Conservation (phyloP, 345 rosid species). For the Populus tremula region DNA sequence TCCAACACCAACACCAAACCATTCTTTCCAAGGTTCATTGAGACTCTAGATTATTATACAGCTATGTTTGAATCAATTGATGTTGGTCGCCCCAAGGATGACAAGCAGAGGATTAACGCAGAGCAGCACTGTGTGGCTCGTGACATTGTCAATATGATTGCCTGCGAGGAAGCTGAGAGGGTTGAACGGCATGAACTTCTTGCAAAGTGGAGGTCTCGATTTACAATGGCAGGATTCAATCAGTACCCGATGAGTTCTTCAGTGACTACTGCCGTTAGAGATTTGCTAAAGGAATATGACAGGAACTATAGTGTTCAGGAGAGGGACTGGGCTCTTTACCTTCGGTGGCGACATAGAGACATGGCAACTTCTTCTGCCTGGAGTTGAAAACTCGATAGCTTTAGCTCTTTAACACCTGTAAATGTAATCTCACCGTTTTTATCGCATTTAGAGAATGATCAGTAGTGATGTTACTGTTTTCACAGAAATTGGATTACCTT, state of each 20-base stretch:
- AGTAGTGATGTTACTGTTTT: neutral
- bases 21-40: constrained; percentile 55
- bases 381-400: constrained; percentile 37
- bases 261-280: constrained; percentile 35
- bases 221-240: constrained; percentile 66
- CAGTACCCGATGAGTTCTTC: constrained; percentile 41
- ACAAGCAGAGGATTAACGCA: constrained; percentile 62
- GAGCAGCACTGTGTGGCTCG: constrained; percentile 88
- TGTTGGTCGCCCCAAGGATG: constrained; percentile 51
- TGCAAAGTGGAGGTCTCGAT: constrained; percentile 68
- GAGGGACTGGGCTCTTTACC: constrained; percentile 55
- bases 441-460: neutral
- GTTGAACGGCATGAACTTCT: constrained; percentile 78
- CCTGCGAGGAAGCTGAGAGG: constrained; percentile 74
- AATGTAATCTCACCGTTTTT: constrained; percentile 6
- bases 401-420: constrained; percentile 17
- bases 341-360: constrained; percentile 61
- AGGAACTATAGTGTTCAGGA: constrained; percentile 49
- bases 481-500: neutral
- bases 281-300: constrained; percentile 46
- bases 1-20: constrained; percentile 81
- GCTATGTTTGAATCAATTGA: constrained; percentile 85
- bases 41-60: constrained; percentile 65
- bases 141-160: constrained; percentile 84
- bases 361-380: constrained; percentile 76